These are phyloP conservation scores for Leccinum arenicola DNA, from an alignment of 768 basidiomycete species.

Conservation along the genomic window DNA sequence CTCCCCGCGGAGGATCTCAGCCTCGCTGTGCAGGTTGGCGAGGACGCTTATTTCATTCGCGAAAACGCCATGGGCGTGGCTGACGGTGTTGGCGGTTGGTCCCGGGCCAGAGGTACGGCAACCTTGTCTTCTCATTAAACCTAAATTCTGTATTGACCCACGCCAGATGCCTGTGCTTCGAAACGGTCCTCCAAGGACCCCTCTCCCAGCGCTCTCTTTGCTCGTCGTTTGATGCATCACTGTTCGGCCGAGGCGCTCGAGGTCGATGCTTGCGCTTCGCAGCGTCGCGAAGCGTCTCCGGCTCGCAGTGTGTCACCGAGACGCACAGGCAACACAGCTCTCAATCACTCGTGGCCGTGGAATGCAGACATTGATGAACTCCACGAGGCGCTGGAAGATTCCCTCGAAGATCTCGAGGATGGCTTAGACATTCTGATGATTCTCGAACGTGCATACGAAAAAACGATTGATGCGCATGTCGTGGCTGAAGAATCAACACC, in stretches of 20 bases:
- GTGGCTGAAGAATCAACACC: conserved; percentile 24
- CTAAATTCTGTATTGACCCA: conserved; percentile 5
- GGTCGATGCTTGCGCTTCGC: conserved; percentile 6
- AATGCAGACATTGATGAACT: conserved; percentile 40
- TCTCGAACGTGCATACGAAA: conserved; percentile 67
- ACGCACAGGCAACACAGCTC: conserved; percentile 31
- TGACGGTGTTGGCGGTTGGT: conserved; percentile 95
- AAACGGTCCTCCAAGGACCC: conserved; percentile 36
- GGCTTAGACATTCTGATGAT: conserved; percentile 67
- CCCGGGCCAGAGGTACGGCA: conserved; percentile 38
- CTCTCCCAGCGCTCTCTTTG: conserved; percentile 58
- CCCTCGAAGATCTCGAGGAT: conserved; percentile 64
- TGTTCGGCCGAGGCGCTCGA: conserved; percentile 56
- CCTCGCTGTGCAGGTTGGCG: conserved; percentile 79
- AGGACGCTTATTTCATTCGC: conserved; percentile 85
- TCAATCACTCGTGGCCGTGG: conserved; percentile 31
- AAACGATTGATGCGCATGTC: conserved; percentile 61
- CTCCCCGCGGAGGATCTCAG: conserved; percentile 33
- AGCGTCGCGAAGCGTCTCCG: conserved; percentile 33
- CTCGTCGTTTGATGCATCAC: conserved; percentile 82
- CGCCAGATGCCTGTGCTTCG: conserved; percentile 20
- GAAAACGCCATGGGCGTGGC: conserved; percentile 91
- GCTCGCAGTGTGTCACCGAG: conserved; percentile 44
- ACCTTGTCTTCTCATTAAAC: conserved; percentile 2
- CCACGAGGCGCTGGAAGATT: conserved; percentile 39